Percentiles rank a stretch among this genome's conserved stretches.
These are phyloP conservation scores for Chytriomyces hyalinus DNA, from an alignment of 192 early-diverging fungal species.

Conservation along the genomic window DNA sequence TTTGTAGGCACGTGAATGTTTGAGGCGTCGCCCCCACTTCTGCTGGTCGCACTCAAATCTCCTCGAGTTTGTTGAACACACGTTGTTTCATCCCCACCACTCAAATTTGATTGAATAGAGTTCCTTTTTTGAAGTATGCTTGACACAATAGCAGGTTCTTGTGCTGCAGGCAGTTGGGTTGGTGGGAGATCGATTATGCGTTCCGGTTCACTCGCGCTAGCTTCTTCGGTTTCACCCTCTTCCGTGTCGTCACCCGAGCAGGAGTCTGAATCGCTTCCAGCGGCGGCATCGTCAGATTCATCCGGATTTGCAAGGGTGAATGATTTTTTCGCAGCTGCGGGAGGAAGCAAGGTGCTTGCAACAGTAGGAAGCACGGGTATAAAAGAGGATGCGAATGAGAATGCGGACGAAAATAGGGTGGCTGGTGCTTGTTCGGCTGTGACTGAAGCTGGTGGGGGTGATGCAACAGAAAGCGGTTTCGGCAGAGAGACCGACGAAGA, in stretches of 20 bases:
- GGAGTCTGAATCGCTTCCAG: neutral
- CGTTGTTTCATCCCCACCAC: neutral
- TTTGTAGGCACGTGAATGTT: constrained; percentile 8
- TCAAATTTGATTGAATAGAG: too few relatives aligned
- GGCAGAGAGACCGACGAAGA: neutral
- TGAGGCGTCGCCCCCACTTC: neutral
- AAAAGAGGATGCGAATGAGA: constrained; percentile 18
- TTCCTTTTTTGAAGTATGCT: too few relatives aligned
- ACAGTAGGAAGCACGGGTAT: neutral
- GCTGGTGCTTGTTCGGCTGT: neutral
- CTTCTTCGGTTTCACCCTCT: neutral
- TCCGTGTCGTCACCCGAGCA: neutral
- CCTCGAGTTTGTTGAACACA: neutral
- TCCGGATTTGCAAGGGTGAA: neutral
- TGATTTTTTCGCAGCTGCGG: neutral
- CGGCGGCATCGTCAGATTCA: neutral
- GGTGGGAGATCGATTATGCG: neutral
- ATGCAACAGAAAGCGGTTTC: neutral
- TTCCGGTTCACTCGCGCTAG: neutral
- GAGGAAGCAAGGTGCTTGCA: neutral
- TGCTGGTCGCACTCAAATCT: too few relatives aligned
- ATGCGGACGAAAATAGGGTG: constrained; percentile 11
- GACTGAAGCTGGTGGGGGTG: neutral
- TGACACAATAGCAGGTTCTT: too few relatives aligned
- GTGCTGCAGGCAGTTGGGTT: too few relatives aligned